Conservation (phyloP, 1,284 basidiomycete species). For the Inonotus hispidus region DNA sequence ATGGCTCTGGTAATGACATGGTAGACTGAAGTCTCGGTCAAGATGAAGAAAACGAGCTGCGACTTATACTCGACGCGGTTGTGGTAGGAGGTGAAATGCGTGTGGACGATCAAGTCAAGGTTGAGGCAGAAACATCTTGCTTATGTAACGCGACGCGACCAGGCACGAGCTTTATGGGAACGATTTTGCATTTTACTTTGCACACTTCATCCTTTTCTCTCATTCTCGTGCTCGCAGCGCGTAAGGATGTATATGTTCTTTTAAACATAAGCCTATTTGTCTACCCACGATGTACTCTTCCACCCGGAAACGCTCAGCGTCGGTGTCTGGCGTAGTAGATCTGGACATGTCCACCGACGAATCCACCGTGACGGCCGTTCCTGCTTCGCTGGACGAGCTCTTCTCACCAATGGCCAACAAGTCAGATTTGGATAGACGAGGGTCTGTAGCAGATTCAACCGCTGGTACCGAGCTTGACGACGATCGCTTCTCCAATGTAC, state of each 20-base stretch:
- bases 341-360: constrained; percentile 13
- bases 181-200: neutral
- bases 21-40: constrained; percentile 27
- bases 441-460: constrained; percentile 8
- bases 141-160: constrained; percentile 1
- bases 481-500: constrained; percentile 52
- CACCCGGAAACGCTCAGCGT: constrained; percentile 14
- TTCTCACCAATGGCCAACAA: constrained; percentile 2
- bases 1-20: constrained; percentile 41
- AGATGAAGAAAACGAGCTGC: neutral
- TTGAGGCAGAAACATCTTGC: neutral
- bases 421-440: neutral
- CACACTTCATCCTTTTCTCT: no score
- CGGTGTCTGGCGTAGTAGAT: constrained; percentile 18
- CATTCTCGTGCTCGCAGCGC: neutral
- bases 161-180: neutral
- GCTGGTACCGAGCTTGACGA: constrained; percentile 39
- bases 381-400: constrained; percentile 8
- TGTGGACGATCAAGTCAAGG: neutral
- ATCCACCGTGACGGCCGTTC: neutral
- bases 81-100: constrained; percentile 49
- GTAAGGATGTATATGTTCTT: neutral
- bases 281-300: neutral
- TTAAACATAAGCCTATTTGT: neutral
- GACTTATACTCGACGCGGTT: neutral